These are phyloP conservation scores for Pseudophaeomoniella oleicola DNA, from an alignment of 2,329 filamentous ascomycete species.

Conservation along the genomic window DNA sequence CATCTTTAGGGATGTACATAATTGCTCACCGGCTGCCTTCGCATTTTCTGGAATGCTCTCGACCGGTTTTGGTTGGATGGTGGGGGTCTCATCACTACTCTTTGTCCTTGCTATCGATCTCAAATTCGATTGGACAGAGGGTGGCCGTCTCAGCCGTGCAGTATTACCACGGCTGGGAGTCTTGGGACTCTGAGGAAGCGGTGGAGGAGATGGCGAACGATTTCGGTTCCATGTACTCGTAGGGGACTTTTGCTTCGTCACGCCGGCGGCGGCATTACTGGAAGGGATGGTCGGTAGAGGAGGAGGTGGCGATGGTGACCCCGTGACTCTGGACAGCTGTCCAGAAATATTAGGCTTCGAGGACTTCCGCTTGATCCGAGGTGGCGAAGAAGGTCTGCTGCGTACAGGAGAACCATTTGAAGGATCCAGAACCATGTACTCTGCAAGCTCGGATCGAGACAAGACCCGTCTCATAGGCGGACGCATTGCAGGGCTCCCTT, in stretches of 20 bases:
- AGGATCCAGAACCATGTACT: slow-evolving; percentile 46
- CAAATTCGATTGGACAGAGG: background rate
- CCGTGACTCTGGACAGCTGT: slow-evolving; percentile 19
- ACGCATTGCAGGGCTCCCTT: slow-evolving; percentile 39
- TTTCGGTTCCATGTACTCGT: background rate
- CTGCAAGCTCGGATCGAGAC: slow-evolving; percentile 73
- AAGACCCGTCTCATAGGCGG: slow-evolving; percentile 73
- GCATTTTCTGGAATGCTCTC: background rate
- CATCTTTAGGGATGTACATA: background rate
- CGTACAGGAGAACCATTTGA: slow-evolving; percentile 26
- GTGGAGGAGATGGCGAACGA: background rate
- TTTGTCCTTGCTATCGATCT: background rate
- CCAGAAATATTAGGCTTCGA: slow-evolving; percentile 32
- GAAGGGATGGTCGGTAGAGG: background rate
- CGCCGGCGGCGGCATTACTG: background rate
- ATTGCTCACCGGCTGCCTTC: background rate
- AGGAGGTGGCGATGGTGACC: background rate
- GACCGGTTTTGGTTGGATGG: background rate
- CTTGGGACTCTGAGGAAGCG: background rate
- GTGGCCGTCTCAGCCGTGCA: background rate
- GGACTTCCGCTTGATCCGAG: slow-evolving; percentile 38
- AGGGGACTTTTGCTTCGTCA: background rate
- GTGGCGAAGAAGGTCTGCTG: slow-evolving; percentile 31
- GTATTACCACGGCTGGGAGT: background rate
- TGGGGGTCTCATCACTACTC: background rate